These are phyloP conservation scores for Flaveria robusta DNA, from an alignment of 129 eudicot genomes.

Conservation along the genomic window DNA sequence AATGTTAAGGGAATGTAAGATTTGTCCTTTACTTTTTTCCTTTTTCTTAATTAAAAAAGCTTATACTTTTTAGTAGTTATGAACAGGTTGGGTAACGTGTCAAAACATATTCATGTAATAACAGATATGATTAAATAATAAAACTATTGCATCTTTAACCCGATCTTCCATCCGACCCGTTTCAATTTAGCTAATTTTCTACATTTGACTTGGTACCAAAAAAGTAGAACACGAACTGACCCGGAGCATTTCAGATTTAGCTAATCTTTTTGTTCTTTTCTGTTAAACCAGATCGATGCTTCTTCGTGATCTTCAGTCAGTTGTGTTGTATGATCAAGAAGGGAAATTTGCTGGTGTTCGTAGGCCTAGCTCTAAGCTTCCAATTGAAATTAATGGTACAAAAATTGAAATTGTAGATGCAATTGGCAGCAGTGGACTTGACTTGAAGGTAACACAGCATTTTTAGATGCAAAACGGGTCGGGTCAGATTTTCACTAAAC, in stretches of 20 bases:
- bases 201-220: not conserved
- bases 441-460: slow-evolving; percentile 64
- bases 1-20: slow-evolving; percentile 93
- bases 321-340: slow-evolving; percentile 87
- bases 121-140: not conserved
- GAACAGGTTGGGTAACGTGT: not conserved
- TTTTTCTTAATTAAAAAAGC: not conserved
- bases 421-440: slow-evolving; percentile 96
- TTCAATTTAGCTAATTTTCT: not conserved
- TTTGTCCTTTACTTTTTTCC: not conserved
- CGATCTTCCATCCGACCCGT: not conserved
- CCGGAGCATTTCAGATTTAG: no score
- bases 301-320: slow-evolving; percentile 94
- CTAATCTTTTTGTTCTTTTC: slow-evolving; percentile 1
- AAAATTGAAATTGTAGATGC: slow-evolving; percentile 85
- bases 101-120: not conserved
- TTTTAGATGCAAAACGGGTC: slow-evolving; percentile 2
- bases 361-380: slow-evolving; percentile 88
- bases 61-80: not conserved
- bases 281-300: slow-evolving; percentile 80
- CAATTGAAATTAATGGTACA: slow-evolving; percentile 79
- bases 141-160: not conserved
- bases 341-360: slow-evolving; percentile 95
- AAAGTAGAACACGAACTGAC: not conserved
- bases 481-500: not conserved